These are phyloP conservation scores for Boehmeria nivea DNA, from an alignment of 306 rosid species.

Conservation along the genomic window DNA sequence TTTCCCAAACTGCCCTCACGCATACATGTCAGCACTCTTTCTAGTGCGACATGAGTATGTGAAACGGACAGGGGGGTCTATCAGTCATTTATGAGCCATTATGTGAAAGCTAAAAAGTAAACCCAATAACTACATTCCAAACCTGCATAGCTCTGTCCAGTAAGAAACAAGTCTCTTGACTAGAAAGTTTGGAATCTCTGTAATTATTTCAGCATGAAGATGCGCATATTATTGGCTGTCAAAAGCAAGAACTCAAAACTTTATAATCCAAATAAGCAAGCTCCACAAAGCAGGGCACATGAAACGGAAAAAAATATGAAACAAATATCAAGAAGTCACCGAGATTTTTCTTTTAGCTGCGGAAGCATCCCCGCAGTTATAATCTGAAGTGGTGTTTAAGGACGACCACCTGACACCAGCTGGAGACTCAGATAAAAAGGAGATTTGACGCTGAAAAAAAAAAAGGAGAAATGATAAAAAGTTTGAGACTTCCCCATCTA, in stretches of 20 bases:
- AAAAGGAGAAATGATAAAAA: no score
- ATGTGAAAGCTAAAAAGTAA: background rate
- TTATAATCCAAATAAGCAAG: no score
- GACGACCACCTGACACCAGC: constrained; percentile 97
- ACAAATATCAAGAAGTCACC: no score
- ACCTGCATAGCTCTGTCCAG: constrained; percentile 99
- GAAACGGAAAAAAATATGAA: no score
- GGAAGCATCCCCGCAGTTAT: constrained; percentile 59
- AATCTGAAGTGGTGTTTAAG: constrained; percentile 77
- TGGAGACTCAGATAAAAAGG: constrained; percentile 88
- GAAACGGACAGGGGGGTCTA: no score
- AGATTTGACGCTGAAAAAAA: constrained; percentile 63
- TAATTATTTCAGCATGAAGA: constrained; percentile 67
- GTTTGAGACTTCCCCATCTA: no score
- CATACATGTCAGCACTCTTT: no score
- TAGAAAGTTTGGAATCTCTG: constrained; percentile 65
- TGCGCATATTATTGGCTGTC: constrained; percentile 69
- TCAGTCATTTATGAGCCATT: no score
- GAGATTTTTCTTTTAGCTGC: constrained; percentile 46
- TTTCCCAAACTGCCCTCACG: no score
- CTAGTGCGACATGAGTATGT: no score
- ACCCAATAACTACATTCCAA: background rate
- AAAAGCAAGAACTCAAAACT: constrained; percentile 14
- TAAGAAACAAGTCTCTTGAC: constrained; percentile 66
- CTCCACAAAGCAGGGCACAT: no score